These are phyloP conservation scores for Hypholoma fasciculare DNA, from an alignment of 768 basidiomycete species.

Conservation along the genomic window DNA sequence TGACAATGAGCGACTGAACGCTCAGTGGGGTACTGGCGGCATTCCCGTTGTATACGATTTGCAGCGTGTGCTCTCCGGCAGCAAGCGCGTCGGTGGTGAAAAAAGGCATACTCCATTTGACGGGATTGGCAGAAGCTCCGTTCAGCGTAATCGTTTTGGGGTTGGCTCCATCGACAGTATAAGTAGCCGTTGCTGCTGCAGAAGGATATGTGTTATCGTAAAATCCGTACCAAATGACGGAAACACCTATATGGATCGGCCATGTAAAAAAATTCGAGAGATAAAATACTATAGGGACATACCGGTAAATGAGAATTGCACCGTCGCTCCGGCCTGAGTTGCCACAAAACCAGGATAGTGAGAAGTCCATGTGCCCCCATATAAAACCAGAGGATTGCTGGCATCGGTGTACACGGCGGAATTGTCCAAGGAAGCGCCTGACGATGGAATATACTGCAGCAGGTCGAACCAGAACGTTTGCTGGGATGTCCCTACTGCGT, in stretches of 20 bases:
- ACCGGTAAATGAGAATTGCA: too few species aligned
- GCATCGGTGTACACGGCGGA: conserved; percentile 12
- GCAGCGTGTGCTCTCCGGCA: neutral
- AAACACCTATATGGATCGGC: neutral
- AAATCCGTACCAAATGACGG: neutral
- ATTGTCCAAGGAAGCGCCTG: conserved; percentile 11
- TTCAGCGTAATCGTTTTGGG: neutral
- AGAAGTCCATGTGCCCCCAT: conserved; percentile 14
- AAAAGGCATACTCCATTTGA: neutral
- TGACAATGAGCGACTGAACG: neutral
- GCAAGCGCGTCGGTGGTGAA: neutral
- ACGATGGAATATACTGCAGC: conserved; percentile 23
- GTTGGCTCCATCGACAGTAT: neutral
- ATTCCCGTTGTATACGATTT: neutral
- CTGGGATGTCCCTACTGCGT: conserved; percentile 13
- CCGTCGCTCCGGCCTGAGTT: too few species aligned
- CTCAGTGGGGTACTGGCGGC: neutral
- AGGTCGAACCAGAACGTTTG: conserved; percentile 31
- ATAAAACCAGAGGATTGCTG: conserved; percentile 19
- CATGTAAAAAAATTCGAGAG: too few species aligned
- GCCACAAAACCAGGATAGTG: neutral
- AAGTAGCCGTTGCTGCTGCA: neutral
- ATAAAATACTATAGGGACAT: too few species aligned
- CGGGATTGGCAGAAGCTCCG: neutral
- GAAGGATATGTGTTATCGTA: neutral